Evolutionary conservation across 306 rosid species (phyloP).

Genomic region (Arachis hypogaea): DNA sequence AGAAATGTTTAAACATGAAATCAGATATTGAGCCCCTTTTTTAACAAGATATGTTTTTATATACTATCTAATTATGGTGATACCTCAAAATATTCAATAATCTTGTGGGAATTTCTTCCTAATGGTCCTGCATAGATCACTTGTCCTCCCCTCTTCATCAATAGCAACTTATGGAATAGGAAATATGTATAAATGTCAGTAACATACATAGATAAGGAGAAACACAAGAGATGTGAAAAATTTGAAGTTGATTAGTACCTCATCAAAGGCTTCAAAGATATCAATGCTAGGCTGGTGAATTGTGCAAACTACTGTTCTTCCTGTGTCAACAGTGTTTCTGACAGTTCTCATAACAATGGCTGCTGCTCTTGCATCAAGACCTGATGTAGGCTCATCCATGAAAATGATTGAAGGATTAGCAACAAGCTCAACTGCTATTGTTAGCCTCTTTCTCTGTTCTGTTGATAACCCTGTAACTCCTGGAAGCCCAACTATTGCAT

Average conservation of each 20-base stretch:
- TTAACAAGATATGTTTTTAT: neutral
- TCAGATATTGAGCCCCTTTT: constrained; percentile 3
- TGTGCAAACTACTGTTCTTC: constrained; percentile 91
- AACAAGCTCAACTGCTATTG: constrained; percentile 86
- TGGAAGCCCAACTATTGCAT: constrained; percentile 82
- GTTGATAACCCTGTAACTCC: constrained; percentile 86
- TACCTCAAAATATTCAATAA: constrained; percentile 80
- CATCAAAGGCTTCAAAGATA: constrained; percentile 90
- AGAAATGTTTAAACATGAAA: neutral
- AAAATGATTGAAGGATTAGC: constrained; percentile 91
- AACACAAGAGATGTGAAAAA: neutral
- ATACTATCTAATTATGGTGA: neutral
- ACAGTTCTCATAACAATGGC: constrained; percentile 92
- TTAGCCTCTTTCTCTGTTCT: constrained; percentile 81
- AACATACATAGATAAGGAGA: constrained; percentile 7
- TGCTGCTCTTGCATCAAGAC: constrained; percentile 89
- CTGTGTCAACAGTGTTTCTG: constrained; percentile 85
- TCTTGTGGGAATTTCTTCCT: constrained; percentile 66
- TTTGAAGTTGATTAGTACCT: constrained; percentile 47
- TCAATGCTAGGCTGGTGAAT: constrained; percentile 94
- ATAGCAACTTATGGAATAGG: constrained; percentile 47
- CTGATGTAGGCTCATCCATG: constrained; percentile 95
- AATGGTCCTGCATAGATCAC: constrained; percentile 78
- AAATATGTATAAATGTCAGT: neutral
- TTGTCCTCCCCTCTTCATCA: constrained; percentile 90